A percentile compares a stretch with the other conserved stretches of the same genome.
phyloP scores from a whole-genome alignment of 2,329 filamentous ascomycete species.

The Alternaria alternata region DNA sequence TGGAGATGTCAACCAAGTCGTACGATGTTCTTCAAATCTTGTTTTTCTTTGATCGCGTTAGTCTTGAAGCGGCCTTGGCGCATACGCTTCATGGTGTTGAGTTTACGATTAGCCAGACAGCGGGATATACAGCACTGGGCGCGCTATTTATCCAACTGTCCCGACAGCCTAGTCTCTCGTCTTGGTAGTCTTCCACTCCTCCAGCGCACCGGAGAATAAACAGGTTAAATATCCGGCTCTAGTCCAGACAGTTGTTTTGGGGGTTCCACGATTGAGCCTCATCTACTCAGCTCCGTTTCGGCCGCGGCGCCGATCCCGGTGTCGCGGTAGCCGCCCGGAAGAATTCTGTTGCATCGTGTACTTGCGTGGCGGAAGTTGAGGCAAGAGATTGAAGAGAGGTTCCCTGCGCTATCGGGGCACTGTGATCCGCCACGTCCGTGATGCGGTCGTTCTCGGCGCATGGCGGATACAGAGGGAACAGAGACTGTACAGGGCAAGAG shows the following conservation, averaged over 20 bases:
- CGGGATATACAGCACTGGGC: not conserved
- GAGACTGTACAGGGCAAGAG: slow-evolving; percentile 10
- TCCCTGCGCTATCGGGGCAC: slow-evolving; percentile 7
- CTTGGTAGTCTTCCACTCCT: not conserved
- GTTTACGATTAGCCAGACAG: slow-evolving; percentile 2
- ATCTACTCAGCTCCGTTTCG: slow-evolving; percentile 28
- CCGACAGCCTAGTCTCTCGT: slow-evolving; percentile 15
- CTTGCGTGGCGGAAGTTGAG: slow-evolving; percentile 1
- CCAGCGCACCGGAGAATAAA: slow-evolving; percentile 21
- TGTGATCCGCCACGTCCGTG: slow-evolving; percentile 8
- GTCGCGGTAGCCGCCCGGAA: slow-evolving; percentile 33
- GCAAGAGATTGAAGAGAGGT: slow-evolving; percentile 6
- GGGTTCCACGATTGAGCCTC: slow-evolving; percentile 25
- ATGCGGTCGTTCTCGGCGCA: slow-evolving; percentile 17
- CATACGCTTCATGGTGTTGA: slow-evolving; percentile 4
- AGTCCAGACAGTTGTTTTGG: slow-evolving; percentile 10
- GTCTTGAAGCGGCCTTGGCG: slow-evolving; percentile 4
- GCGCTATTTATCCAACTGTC: slow-evolving; percentile 17
- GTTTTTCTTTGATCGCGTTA: not conserved
- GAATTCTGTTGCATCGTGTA: slow-evolving; percentile 23
- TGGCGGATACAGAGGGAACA: slow-evolving; percentile 6
- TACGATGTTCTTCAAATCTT: not conserved
- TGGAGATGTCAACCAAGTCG: not conserved
- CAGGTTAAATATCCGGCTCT: slow-evolving; percentile 31
- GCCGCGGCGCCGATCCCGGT: slow-evolving; percentile 36